Base-by-base conservation (phyloP, 164 flowering plant genomes). In the Cinnamomum micranthum region DNA sequence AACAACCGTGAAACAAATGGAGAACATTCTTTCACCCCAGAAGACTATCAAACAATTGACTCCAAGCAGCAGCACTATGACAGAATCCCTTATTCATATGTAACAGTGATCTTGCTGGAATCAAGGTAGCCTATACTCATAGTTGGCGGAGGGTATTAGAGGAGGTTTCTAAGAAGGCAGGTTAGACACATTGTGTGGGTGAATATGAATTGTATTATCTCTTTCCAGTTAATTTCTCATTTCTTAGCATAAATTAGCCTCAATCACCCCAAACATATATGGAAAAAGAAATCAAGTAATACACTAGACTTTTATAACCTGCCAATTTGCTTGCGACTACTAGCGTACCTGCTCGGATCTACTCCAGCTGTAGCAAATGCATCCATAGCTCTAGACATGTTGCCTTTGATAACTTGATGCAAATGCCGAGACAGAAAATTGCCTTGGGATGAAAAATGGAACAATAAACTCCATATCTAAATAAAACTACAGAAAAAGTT, bases 401-500 rank as follows among this genome's bases (percentile, higher is more conserved):
- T 89, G 76, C 90, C 94, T 82, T 89, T 92, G 73, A 92, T 88
- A 71, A 86, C 95, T 80, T 92, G 87, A 75, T 91, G 89, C 84
- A 94, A 85, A 77, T 90, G 85, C 66, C 99, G 87, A 17, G 99
- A 96, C 66, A 94, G 80, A 81, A 91, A 92, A 51, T 95, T 95
- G 23, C 97, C 94, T 88, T 92, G 97, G 75, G 97, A 88, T 67
- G 99, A 84, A 84, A 96, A 94, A 70, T 89, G 90, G 33, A 88
- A 88, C 82, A 65, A 94, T 94, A 79, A 96, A 96, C 81, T 91
- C 92, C 98, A 96, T 94, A 77, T 96, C 99, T 84, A 96, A 76
- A 82, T 92, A 94, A 65, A 94, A 89, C 99, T 96, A 88, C 91
- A 90, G 15, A 68, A 76, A 58, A 64, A 17, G 19, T 2, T 7